Conservation (phyloP, 1,284 basidiomycete species). For the Malassezia slooffiae region DNA sequence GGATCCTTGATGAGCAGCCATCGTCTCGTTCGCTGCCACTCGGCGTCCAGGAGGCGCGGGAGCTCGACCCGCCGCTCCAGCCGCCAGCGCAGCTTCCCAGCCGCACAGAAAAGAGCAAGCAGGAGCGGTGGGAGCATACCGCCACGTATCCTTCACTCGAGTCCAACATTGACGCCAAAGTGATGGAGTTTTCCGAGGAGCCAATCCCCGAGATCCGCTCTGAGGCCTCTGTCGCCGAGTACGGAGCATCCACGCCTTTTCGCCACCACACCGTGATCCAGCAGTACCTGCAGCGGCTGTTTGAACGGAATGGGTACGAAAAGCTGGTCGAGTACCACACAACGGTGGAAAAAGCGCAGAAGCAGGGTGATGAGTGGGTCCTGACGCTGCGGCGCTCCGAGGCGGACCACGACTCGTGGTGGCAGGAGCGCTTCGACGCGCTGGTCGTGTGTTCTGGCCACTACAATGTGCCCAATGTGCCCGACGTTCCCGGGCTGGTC, state of each 20-base stretch:
- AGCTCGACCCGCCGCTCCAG: not conserved
- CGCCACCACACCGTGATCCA: constrained; percentile 6
- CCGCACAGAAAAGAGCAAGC: not conserved
- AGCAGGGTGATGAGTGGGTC: not conserved
- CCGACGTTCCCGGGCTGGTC: not conserved
- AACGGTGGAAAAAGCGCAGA: not conserved
- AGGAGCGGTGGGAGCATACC: not conserved
- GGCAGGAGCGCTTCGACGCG: constrained; percentile 7
- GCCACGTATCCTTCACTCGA: constrained; percentile 1
- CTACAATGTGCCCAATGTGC: constrained; percentile 2
- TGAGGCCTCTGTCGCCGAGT: not conserved
- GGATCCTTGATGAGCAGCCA: not conserved
- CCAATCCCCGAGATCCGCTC: not conserved
- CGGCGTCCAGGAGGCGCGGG: not conserved
- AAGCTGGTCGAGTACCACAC: not conserved
- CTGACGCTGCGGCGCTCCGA: constrained; percentile 1
- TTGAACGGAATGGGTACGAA: not conserved
- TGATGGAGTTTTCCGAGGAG: constrained; percentile 6
- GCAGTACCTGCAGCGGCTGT: constrained; percentile 1
- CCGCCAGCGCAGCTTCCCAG: not conserved
- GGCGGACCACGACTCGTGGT: not conserved
- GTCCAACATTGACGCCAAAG: constrained; percentile 1
- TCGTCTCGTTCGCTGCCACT: not conserved
- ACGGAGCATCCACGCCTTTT: not conserved
- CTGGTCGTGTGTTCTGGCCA: not conserved